Base-by-base conservation (phyloP, 495 filamentous ascomycete species). In the Trichocladium uniseriatum region DNA sequence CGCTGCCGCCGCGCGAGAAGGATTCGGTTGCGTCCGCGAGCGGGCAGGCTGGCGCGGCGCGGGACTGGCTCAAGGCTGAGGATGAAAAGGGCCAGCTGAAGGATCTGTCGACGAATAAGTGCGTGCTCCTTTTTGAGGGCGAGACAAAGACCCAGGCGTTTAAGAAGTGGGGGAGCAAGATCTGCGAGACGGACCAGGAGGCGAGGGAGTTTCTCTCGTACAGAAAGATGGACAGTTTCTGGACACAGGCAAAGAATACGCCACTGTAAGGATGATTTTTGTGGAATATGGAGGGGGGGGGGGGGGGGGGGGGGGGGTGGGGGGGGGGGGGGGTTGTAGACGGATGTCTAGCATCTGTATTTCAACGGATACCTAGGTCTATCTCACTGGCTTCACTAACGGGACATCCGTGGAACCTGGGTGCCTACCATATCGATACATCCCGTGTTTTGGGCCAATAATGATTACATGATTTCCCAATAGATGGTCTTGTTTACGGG, bases 211-310 rank as follows among this genome's bases (percentile, higher is more conserved):
- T 81, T 29, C 64, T 99, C 54, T 68, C 79, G 3, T 78, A 85
- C 54, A 76, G 78, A 6, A 96, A 94, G 70, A 84, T 96, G 80
- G 92, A 97, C 63, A 94, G 81, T 57, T 89, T 97, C 59, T 99
- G 92, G 92, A 83, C 82, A n/a, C 70, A 89, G 62, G 92, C 89
- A 3, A 97, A 94, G 79, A 64, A 56, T 49, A 62, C 54, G 15
- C 53, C 53, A 34, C 36, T 38, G 20, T 45, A 34, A 48, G 20
- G 41, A n/a, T n/a, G n/a, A n/a, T n/a, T n/a, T n/a, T n/a, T n/a
- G n/a, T n/a, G n/a, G n/a, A n/a, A n/a, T n/a, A n/a, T 0, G 42
- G 43, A 24, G 31, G 7, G 14, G 32, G 42, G 15, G 42, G 0
- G 14, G 16, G 16, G 19, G n/a, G n/a, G n/a, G n/a, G n/a, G n/a